Base-by-base conservation (phyloP, 140 eudicot genomes). In the Oenanthe javanica region DNA sequence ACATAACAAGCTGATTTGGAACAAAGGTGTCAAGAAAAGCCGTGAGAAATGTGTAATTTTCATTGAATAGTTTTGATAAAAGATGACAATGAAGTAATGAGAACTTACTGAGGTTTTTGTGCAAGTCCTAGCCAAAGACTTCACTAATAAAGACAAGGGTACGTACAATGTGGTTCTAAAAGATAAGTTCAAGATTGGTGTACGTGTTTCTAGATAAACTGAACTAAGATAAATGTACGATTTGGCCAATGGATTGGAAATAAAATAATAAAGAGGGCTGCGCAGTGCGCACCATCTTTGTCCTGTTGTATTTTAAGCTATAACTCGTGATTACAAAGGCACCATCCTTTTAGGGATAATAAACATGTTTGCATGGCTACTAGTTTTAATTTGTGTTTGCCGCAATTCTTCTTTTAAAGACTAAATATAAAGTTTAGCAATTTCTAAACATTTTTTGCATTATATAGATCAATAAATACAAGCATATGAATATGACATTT, bases 11-110 rank as follows among this genome's bases (percentile, higher is more conserved):
- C 69, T 59, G 31, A 80, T 49, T 2, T 77, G 81, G 61, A 66
- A 80, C 55, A 89, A 77, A 45, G 79, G 74, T 75, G 83, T 71
- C 45, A 87, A 82, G 69, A 87, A 88, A 78, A 83, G 73, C 71
- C 85, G 87, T 82, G 84, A 80, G 70, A 81, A 83, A 31, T 81
- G 42, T 40, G 67, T 83, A 81, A 43, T 82, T 88, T n/a, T n/a
- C n/a, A n/a, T 82, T 91, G 72, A n/a, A 5, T 7, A n/a, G 69
- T 59, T 18, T 11, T 6, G 31, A 57, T 16, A 55, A 4, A 14
- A 16, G 8, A 7, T 55, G 64, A 18, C 18, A 19, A 19, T 18
- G 64, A 55, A 55, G 63, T 55, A 55, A 18, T 18, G 21, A 55
- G 19, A 55, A 55, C 0, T 55, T 15, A 14, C 21, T 55, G 64